Base-by-base conservation (phyloP, 148 eudicot species). In the Rhododendron vialii region DNA sequence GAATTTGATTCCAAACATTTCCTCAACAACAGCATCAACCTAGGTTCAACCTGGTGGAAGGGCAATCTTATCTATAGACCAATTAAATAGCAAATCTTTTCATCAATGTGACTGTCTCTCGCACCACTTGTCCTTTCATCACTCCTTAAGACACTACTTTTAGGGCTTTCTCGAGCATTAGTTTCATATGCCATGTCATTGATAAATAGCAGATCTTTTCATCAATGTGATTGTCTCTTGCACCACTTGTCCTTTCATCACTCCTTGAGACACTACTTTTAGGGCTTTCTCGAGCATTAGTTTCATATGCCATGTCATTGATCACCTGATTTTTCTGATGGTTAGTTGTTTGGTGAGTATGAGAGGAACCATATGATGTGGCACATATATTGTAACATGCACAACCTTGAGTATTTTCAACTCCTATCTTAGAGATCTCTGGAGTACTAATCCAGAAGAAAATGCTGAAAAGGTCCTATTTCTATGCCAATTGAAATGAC, bases 1-100 rank as follows among this genome's bases (percentile, higher is more conserved):
- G 89, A 47, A 63, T 97, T 98, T 33, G 75, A 83, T 87, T 93
- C 96, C 85, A 97, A 85, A 86, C 98, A 92, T 41, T 88, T 90
- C 76, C 88, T 91, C 84, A 97, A 89, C 83, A 95, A 83, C 80
- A 61, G 14, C 57, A 94, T 90, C 85, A 97, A 87, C 81, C 95
- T 93, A 53, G 80, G 90, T 87, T 89, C 92, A 61, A 94, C 85
- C 81, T 81, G 79, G 84, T 91, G 89, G 82, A 88, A 90, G 63
- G 77, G 33, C 78, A 92, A 93, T 84, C 82, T 91, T 61, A 59
- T 82, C 88, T 93, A 95, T 85, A 89, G 75, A 81, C 89, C 61
- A 63, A 91, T 53, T 47, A 92, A 76, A 77, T 28, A 86, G 83
- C 85, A 74, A 33, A 92, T 84, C 86, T 92, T 93, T 67, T 87